Evolutionary conservation across 768 basidiomycete genomes (phyloP).

Genomic region (Clitopilus passeckerianus): DNA sequence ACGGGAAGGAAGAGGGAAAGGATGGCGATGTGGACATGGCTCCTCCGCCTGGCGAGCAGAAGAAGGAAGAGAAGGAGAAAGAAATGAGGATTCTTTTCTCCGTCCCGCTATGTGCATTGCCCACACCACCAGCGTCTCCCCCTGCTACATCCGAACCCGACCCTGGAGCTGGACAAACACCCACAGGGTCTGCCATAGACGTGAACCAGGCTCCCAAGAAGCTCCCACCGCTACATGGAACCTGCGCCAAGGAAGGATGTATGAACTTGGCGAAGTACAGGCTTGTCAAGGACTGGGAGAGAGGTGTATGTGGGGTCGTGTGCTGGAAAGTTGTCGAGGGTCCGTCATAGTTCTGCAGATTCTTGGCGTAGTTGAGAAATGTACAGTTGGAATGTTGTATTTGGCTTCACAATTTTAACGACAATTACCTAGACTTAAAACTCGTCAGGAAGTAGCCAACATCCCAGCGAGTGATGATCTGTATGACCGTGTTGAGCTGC

Average conservation of each 20-base stretch:
- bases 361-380: background rate
- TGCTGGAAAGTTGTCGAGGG: slow-evolving; percentile 59
- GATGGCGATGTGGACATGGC: slow-evolving; percentile 3
- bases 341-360: background rate
- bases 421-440: too few relatives aligned
- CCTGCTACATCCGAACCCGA: background rate
- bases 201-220: slow-evolving; percentile 2
- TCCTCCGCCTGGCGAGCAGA: slow-evolving; percentile 6
- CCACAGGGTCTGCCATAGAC: too few relatives aligned
- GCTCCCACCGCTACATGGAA: slow-evolving; percentile 10
- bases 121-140: background rate
- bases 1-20: background rate
- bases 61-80: background rate
- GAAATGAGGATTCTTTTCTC: slow-evolving; percentile 48
- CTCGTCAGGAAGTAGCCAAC: too few relatives aligned
- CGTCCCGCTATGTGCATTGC: slow-evolving; percentile 32
- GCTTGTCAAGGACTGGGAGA: slow-evolving; percentile 55
- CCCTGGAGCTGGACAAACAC: too few relatives aligned
- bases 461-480: too few relatives aligned
- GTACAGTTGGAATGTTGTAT: too few relatives aligned
- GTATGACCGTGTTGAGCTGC: too few relatives aligned
- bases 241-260: slow-evolving; percentile 61
- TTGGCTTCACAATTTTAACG: too few relatives aligned
- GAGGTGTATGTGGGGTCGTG: slow-evolving; percentile 62
- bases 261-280: slow-evolving; percentile 54